These are phyloP conservation scores for Fusarium vanettenii DNA, from an alignment of 2,329 filamentous ascomycete species.

Conservation along the genomic window DNA sequence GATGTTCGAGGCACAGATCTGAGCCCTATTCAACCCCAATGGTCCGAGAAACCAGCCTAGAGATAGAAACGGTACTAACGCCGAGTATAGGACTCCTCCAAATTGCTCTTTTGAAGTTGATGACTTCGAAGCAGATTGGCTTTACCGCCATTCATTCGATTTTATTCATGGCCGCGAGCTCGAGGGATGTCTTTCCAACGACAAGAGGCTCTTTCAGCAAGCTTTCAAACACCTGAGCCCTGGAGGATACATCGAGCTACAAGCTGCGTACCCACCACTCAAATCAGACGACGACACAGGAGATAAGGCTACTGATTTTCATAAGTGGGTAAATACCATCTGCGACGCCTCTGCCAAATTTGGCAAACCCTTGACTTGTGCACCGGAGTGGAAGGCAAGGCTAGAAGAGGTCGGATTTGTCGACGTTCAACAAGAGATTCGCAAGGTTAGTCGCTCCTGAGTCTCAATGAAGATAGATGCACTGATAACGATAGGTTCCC, in stretches of 20 bases:
- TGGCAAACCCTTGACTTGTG: conserved; percentile 1
- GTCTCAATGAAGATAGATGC: background rate
- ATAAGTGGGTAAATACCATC: background rate
- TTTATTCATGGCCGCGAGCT: conserved; percentile 28
- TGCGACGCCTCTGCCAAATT: background rate
- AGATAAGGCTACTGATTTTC: background rate
- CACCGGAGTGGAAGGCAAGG: background rate
- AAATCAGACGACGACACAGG: conserved; percentile 4
- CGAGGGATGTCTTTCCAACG: conserved; percentile 11
- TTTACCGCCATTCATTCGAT: conserved; percentile 11
- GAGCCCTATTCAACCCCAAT: conserved; percentile 27
- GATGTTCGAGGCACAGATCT: conserved; percentile 24
- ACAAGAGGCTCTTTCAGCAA: background rate
- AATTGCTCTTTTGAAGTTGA: conserved; percentile 30
- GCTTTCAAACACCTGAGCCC: background rate
- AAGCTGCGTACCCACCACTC: conserved; percentile 3
- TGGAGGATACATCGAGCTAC: conserved; percentile 16
- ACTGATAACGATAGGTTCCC: background rate
- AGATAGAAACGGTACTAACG: background rate
- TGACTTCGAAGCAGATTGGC: conserved; percentile 26
- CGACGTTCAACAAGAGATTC: background rate
- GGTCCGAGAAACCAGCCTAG: background rate
- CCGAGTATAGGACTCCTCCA: conserved; percentile 6
- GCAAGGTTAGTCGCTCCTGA: background rate
- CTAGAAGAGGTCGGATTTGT: background rate